These are phyloP conservation scores for Rubroshorea leprosula DNA, from an alignment of 345 rosid species.

Conservation along the genomic window DNA sequence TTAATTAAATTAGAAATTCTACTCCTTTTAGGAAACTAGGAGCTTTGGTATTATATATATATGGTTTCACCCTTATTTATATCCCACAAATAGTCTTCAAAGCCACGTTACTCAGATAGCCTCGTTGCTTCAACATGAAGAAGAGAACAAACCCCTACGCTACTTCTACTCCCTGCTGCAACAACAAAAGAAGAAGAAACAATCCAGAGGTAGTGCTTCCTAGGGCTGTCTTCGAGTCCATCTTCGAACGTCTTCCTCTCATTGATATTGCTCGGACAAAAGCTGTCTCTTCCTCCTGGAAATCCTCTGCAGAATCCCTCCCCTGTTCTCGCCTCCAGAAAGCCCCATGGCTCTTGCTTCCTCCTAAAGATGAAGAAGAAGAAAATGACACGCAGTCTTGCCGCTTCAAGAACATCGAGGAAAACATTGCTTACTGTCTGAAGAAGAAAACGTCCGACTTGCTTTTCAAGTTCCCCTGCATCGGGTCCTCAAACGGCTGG, in stretches of 20 bases:
- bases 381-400: neutral
- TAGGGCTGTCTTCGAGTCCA: too few relatives aligned
- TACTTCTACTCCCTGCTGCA: neutral
- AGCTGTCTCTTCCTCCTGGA: neutral
- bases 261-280: too few relatives aligned
- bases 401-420: neutral
- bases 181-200: neutral
- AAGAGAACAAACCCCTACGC: neutral
- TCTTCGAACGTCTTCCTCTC: neutral
- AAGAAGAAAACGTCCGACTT: neutral
- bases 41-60: too few relatives aligned
- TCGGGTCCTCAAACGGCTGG: neutral
- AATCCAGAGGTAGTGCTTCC: neutral
- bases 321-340: too few relatives aligned
- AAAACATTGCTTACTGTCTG: neutral
- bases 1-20: too few relatives aligned
- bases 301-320: too few relatives aligned
- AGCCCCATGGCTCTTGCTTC: neutral
- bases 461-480: neutral
- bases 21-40: too few relatives aligned
- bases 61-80: too few relatives aligned
- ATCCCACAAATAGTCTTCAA: too few relatives aligned
- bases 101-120: too few relatives aligned
- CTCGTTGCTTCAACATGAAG: too few relatives aligned
- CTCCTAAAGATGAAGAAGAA: neutral